These are phyloP conservation scores for Speleostelium caveatum DNA, from an alignment of 78 protist species.

Conservation along the genomic window DNA sequence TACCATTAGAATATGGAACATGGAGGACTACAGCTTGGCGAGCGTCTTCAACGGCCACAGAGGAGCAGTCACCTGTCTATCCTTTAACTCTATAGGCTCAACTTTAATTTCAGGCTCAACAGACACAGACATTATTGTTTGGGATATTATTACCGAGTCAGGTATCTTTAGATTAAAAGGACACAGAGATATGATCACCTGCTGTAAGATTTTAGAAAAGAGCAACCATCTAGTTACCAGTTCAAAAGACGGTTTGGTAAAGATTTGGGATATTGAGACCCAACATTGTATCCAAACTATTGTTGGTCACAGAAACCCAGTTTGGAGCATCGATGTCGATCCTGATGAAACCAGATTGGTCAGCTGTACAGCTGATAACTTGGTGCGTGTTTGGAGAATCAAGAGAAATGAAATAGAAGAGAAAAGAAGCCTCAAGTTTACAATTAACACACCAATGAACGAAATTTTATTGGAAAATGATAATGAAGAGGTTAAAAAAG, in stretches of 20 bases:
- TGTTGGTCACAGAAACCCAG: slow-evolving; percentile 89
- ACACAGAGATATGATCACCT: slow-evolving; percentile 88
- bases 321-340: slow-evolving; percentile 82
- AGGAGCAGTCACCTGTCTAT: slow-evolving; percentile 71
- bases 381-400: slow-evolving; percentile 50
- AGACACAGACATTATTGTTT: slow-evolving; percentile 92
- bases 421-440: neutral
- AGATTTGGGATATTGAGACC: slow-evolving; percentile 94
- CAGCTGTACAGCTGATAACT: slow-evolving; percentile 39
- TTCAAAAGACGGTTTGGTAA: slow-evolving; percentile 85
- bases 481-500: neutral
- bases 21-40: neutral
- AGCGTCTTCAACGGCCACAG: slow-evolving; percentile 86
- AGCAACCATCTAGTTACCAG: slow-evolving; percentile 54
- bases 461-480: neutral
- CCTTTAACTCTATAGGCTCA: slow-evolving; percentile 75
- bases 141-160: slow-evolving; percentile 94
- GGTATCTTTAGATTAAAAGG: slow-evolving; percentile 89
- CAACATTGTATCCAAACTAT: slow-evolving; percentile 93
- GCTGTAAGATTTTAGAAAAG: slow-evolving; percentile 8
- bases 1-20: slow-evolving; percentile 84
- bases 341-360: slow-evolving; percentile 53
- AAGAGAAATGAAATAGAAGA: neutral
- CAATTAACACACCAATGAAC: slow-evolving; percentile 43
- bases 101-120: slow-evolving; percentile 86